Conservation (phyloP, 805 yeast genomes). For the Myxozyma neglecta region DNA sequence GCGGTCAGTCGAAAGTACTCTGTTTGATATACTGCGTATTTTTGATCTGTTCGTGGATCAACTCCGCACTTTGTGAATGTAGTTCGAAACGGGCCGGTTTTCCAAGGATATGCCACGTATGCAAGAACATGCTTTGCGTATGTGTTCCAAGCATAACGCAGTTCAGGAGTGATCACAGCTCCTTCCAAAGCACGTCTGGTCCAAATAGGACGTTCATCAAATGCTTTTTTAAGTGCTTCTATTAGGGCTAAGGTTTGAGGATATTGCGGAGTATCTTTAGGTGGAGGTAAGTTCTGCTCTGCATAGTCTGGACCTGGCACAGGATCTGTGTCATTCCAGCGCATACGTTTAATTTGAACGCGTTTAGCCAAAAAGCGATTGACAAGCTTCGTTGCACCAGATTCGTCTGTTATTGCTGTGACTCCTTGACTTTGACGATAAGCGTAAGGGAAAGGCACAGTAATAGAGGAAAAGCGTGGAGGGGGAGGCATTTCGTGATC, state of each 20-base stretch:
- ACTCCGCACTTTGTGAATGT: conserved; percentile 76
- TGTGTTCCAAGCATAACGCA: conserved; percentile 37
- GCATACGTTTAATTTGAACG: conserved; percentile 39
- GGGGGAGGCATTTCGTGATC: conserved; percentile 78
- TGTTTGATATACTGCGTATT: conserved; percentile 70
- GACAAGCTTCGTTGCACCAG: conserved; percentile 41
- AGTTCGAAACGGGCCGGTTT: conserved; percentile 94
- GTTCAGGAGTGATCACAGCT: conserved; percentile 34
- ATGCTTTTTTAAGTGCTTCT: conserved; percentile 46
- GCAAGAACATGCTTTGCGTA: conserved; percentile 76
- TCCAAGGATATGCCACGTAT: conserved; percentile 74
- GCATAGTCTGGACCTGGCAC: conserved; percentile 35
- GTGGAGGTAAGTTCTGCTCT: conserved; percentile 39
- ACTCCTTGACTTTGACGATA: conserved; percentile 72
- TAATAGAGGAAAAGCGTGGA: conserved; percentile 72
- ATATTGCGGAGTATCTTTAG: conserved; percentile 41
- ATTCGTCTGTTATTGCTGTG: conserved; percentile 56
- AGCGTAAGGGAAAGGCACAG: conserved; percentile 74
- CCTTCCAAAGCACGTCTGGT: conserved; percentile 64
- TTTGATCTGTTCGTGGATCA: conserved; percentile 62
- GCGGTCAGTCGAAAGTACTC: conserved; percentile 69
- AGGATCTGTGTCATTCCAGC: conserved; percentile 38
- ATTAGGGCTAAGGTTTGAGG: conserved; percentile 35
- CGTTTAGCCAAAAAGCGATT: conserved; percentile 37
- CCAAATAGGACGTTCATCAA: conserved; percentile 80